Evolutionary conservation across 129 eudicot genomes (phyloP).

Genomic region (Tagetes patula): DNA sequence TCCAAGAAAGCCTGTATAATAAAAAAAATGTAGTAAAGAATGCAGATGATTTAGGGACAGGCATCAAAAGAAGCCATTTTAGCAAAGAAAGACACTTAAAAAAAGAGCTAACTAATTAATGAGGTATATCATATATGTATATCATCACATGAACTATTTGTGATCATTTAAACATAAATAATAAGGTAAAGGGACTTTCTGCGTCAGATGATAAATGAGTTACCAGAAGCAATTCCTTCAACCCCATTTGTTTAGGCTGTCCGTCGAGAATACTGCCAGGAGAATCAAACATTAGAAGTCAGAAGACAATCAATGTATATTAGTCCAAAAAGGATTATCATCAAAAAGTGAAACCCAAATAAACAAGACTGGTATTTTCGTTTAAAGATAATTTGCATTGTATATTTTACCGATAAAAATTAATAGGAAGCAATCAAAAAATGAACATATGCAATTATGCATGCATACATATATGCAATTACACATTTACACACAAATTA

Average conservation of each 20-base stretch:
- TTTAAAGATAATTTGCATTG: background rate
- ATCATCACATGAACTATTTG: background rate
- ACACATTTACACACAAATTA: no score
- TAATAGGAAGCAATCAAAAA: background rate
- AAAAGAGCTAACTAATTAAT: background rate
- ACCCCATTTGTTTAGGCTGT: conserved; percentile 91
- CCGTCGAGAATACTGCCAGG: conserved; percentile 79
- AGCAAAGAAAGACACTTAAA: conserved; percentile 6
- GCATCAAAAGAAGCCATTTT: background rate
- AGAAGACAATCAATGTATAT: conserved; percentile 1
- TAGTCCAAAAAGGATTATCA: background rate
- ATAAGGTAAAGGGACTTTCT: background rate
- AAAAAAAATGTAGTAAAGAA: conserved; percentile 3
- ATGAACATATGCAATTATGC: no score
- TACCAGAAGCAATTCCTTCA: conserved; percentile 91
- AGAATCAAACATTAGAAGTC: conserved; percentile 20
- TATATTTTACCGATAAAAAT: background rate
- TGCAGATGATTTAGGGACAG: background rate
- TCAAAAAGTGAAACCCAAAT: background rate
- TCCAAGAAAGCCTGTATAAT: conserved; percentile 81
- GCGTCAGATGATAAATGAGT: conserved; percentile 10
- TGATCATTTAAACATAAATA: background rate
- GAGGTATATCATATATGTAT: no score
- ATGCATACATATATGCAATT: no score
- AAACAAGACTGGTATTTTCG: background rate